Evolutionary conservation across 75 land plant species (phyloP).

Genomic region (Adiantum capillusveneris): DNA sequence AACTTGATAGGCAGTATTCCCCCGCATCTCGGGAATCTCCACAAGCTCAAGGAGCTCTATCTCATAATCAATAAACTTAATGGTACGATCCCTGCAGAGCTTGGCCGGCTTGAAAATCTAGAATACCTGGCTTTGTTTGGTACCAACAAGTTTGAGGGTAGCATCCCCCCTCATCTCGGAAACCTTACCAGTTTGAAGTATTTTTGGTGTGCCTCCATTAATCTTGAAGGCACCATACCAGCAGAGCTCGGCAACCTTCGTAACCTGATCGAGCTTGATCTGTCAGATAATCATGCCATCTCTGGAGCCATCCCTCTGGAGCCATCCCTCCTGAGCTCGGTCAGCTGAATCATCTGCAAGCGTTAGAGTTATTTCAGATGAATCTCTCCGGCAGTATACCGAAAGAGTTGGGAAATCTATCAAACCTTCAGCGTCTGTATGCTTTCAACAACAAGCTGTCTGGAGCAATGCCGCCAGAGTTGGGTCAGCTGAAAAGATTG

Average conservation of each 20-base stretch:
- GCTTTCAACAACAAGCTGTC: not conserved
- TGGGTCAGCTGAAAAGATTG: conserved; percentile 19
- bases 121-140: conserved; percentile 6
- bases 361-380: conserved; percentile 48
- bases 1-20: conserved; percentile 25
- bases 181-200: conserved; percentile 37
- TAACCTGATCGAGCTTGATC: conserved; percentile 33
- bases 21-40: conserved; percentile 12
- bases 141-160: conserved; percentile 21
- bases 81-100: conserved; percentile 18
- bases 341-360: conserved; percentile 24
- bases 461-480: conserved; percentile 14
- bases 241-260: conserved; percentile 32
- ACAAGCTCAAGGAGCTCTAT: conserved; percentile 6
- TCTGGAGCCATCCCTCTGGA: conserved; percentile 31
- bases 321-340: conserved; percentile 60
- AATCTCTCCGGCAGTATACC: conserved; percentile 14
- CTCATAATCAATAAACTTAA: conserved; percentile 16
- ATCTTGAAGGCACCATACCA: conserved; percentile 39
- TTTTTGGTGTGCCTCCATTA: conserved; percentile 8
- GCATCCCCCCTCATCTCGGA: conserved; percentile 29
- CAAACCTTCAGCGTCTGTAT: conserved; percentile 2
- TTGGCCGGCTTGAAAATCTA: conserved; percentile 13
- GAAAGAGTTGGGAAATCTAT: not conserved
- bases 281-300: conserved; percentile 53